Base-by-base conservation (phyloP, 495 filamentous ascomycete genomes). In the Neurospora sp. region DNA sequence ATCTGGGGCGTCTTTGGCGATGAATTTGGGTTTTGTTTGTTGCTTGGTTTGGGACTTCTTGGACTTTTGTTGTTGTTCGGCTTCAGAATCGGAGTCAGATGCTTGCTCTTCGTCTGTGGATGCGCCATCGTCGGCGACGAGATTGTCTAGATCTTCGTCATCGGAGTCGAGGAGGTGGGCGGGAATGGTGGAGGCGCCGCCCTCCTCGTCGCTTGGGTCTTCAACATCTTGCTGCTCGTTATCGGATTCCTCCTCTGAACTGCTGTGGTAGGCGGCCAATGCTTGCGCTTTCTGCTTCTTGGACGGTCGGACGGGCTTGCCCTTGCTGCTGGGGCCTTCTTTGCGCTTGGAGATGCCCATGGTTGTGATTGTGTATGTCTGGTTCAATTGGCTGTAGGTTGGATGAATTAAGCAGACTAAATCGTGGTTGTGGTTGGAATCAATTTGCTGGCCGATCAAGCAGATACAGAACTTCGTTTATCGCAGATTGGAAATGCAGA, bases 191-290 rank as follows among this genome's bases (percentile, higher is more conserved):
- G 48, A 79, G 79, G 92, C 90, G 62, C 85, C 85, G 73, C 87
- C 84, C 17, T 85, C 84, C 42, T 82, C 82, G 73, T 75, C 73
- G 28, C 54, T 19, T 2, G 28, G 48, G 48, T 28, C 21, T 13
- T 15, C 9, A 10, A 10, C 48, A 59, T 59, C 10, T 28, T 59
- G 48, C 48, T 59, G 48, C 48, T 69, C 73, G 15, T 74, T 71
- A 24, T 66, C 54, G 54, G 54, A 66, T 19, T 31, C 54, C n/a
- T 80, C 79, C 24, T 82, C 82, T 72, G 91, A 92, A 77, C 88
- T 89, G 85, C 91, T 93, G 87, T 94, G 88, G 82, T 96, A 94
- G 62, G 87, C 82, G 62, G 79, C 82, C 76, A 91, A 87, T 82
- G 54, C 54, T 34, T 66, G 54, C 5, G 92, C 90, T 77, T 89